A percentile compares a stretch with the other conserved stretches of the same genome.
Evolutionary conservation across 1,284 basidiomycete genomes (phyloP).

Genomic region (Trametes hirsuta): DNA sequence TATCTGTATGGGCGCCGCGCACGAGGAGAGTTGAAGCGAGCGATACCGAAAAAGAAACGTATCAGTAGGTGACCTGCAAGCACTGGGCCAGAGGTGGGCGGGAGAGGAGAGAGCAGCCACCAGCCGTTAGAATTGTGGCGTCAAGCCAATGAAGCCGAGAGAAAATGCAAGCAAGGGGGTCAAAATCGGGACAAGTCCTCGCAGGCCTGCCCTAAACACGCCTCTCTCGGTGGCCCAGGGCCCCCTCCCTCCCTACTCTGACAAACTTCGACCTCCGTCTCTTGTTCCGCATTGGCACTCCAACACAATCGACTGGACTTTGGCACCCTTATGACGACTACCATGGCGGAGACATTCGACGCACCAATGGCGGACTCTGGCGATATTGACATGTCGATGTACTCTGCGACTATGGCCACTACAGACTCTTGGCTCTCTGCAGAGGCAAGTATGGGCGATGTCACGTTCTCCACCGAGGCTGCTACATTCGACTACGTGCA

Average conservation of each 20-base stretch:
- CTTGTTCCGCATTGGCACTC: neutral
- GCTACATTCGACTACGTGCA: slow-evolving; percentile 38
- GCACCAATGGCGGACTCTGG: slow-evolving; percentile 67
- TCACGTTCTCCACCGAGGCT: slow-evolving; percentile 33
- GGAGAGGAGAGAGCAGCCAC: neutral
- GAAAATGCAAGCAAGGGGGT: neutral
- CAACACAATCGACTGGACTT: neutral
- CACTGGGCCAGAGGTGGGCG: too few species aligned
- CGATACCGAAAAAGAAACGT: neutral
- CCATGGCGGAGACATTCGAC: slow-evolving; percentile 57
- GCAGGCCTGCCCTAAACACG: slow-evolving; percentile 19
- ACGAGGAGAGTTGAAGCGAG: neutral
- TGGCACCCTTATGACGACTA: slow-evolving; percentile 31
- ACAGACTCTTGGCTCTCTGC: slow-evolving; percentile 58
- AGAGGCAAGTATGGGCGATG: slow-evolving; percentile 69
- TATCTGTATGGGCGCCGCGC: neutral
- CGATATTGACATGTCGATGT: slow-evolving; percentile 69
- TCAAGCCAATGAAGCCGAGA: neutral
- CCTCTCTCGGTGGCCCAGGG: neutral
- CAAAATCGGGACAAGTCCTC: slow-evolving; percentile 6
- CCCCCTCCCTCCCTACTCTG: neutral
- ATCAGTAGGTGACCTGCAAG: too few species aligned
- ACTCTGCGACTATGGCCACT: slow-evolving; percentile 38
- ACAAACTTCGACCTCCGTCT: neutral
- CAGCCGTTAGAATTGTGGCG: neutral